phyloP scores from a whole-genome alignment of 768 basidiomycete species.

The Nevesoporus exiguus region DNA sequence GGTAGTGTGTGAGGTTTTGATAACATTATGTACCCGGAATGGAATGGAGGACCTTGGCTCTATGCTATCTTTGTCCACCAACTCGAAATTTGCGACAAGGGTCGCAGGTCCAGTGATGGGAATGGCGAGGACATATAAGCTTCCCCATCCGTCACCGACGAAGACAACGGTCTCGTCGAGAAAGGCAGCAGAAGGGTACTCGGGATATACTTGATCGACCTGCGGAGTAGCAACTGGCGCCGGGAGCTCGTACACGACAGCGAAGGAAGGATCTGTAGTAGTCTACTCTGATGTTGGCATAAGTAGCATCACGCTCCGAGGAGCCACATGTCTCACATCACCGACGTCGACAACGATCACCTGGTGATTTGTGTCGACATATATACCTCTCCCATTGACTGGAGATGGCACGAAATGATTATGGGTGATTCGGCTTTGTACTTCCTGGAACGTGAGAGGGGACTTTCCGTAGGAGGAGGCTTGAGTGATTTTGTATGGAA shows the following conservation, averaged over 20 bases:
- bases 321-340: slow-evolving; percentile 45
- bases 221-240: slow-evolving; percentile 43
- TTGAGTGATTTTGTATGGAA: slow-evolving; percentile 46
- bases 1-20: slow-evolving; percentile 33
- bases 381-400: slow-evolving; percentile 49
- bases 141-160: slow-evolving; percentile 69
- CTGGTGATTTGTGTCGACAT: slow-evolving; percentile 61
- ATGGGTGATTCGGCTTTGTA: slow-evolving; percentile 79
- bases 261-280: slow-evolving; percentile 48
- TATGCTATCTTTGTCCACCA: slow-evolving; percentile 27
- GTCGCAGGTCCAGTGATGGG: slow-evolving; percentile 37
- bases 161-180: slow-evolving; percentile 47
- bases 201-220: slow-evolving; percentile 44
- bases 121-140: slow-evolving; percentile 56
- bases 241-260: slow-evolving; percentile 58
- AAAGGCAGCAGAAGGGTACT: slow-evolving; percentile 74
- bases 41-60: slow-evolving; percentile 31
- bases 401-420: slow-evolving; percentile 66
- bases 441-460: slow-evolving; percentile 73
- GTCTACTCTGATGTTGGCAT: slow-evolving; percentile 43
- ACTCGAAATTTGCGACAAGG: slow-evolving; percentile 51
- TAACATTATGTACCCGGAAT: slow-evolving; percentile 39
- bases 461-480: slow-evolving; percentile 55
- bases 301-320: neutral
- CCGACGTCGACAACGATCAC: slow-evolving; percentile 58